Conservation (phyloP, 441 rosid genomes). For the Pelargonium citronellum region DNA sequence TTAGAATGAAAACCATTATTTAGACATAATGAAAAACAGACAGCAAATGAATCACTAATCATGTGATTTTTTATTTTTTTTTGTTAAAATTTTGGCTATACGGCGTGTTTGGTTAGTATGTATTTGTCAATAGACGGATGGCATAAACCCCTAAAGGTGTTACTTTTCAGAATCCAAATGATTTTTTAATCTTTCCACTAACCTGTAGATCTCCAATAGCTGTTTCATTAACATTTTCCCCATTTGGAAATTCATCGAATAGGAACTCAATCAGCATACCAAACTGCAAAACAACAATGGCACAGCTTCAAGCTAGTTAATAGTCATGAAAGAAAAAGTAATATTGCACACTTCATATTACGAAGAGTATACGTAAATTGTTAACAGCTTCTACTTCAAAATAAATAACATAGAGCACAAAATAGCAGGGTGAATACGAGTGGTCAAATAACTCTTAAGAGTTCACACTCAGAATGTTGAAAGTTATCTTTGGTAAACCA, state of each 20-base stretch:
- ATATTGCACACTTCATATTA: too few species aligned
- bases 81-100: not conserved
- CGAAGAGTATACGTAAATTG: not conserved
- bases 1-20: not conserved
- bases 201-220: constrained; percentile 95
- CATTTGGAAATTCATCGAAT: constrained; percentile 67
- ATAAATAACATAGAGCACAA: not conserved
- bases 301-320: constrained; percentile 10
- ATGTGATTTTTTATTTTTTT: too few species aligned
- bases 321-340: not conserved
- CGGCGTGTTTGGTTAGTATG: too few species aligned
- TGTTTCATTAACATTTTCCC: constrained; percentile 55
- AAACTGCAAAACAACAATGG: constrained; percentile 50
- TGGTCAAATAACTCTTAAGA: not conserved
- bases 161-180: constrained; percentile 17
- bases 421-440: not conserved
- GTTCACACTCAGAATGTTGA: too few species aligned
- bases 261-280: constrained; percentile 93
- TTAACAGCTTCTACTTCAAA: not conserved
- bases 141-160: not conserved
- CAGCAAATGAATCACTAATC: too few species aligned
- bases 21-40: too few species aligned
- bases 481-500: too few species aligned
- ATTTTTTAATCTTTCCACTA: constrained; percentile 19
- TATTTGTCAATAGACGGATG: not conserved